Conservation (phyloP, 441 rosid genomes). For the Adansonia madagascariensis region DNA sequence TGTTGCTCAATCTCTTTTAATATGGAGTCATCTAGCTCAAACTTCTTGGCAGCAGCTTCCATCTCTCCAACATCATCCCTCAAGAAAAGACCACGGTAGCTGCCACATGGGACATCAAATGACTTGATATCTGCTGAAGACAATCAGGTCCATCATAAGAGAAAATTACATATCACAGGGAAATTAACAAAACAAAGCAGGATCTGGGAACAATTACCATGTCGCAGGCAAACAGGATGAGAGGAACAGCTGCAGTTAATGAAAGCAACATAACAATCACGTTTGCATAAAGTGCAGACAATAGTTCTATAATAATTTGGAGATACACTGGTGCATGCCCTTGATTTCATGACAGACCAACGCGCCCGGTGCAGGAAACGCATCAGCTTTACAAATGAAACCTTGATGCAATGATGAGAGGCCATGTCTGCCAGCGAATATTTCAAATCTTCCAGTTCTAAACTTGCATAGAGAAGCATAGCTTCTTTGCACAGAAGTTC, state of each 20-base stretch:
- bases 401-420: conserved; percentile 61
- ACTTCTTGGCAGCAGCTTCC: conserved; percentile 87
- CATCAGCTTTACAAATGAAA: conserved; percentile 81
- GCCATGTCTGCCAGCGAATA: conserved; percentile 58
- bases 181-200: conserved; percentile 18
- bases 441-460: conserved; percentile 63
- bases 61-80: conserved; percentile 70
- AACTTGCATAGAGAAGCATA: conserved; percentile 59
- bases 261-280: conserved; percentile 91
- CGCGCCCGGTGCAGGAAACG: conserved; percentile 85
- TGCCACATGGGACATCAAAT: conserved; percentile 75
- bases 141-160: conserved; percentile 26
- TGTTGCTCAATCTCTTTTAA: conserved; percentile 43
- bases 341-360: conserved; percentile 76
- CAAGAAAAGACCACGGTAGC: conserved; percentile 58
- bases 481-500: conserved; percentile 97
- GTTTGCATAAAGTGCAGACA: conserved; percentile 88
- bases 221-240: conserved; percentile 90
- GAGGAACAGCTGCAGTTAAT: conserved; percentile 70
- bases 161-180: conserved; percentile 22
- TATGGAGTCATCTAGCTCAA: conserved; percentile 69
- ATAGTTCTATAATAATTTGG: conserved; percentile 63
- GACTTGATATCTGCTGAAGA: conserved; percentile 56
- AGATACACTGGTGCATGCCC: conserved; percentile 55
- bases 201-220: conserved; percentile 58